Evolutionary conservation across 192 early-diverging fungal species (phyloP), one percentile per base, ranked within the genome.

Genomic region (Nowakowskiella sp.): DNA sequence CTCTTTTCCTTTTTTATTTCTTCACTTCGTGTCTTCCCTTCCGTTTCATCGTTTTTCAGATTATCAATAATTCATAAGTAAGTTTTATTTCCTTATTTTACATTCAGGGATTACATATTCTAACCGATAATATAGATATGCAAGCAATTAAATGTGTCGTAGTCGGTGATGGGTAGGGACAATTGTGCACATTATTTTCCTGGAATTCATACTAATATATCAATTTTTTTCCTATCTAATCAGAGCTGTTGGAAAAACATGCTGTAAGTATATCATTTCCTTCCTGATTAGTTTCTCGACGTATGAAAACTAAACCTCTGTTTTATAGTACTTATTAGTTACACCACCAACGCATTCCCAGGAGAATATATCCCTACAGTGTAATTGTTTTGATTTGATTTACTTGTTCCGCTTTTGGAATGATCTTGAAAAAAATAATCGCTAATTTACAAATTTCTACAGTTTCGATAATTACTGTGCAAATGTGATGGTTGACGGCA

Each of bases 331-430:
- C 71, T 98, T 51, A 98, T 98, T 71, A 84, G 80, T 71, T 98
- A 98, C 77, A 98, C 95, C 13, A 98, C 95, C 56, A 98, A 98
- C 77, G 95, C 95, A 27, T 98, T 98, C 74, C 94, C 94, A 13
- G 94, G 94, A 49, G 94, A 98, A 78, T 98, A 98, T 65, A 95
- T 98, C 64, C 94, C 94, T 47, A 98, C 94, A 49, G 94, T 98
- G 90, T 97, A 90, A 77, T 83, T 54, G 5, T 9, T 13, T 55
- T 64, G 6, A 2, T 29, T 19, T 21, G 29, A 0, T 28, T 23
- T 66, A 4, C 13, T 44, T 47, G 30, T 7, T 21, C 10, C 10
- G n/a, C 16, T 6, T 52, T 2, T 42, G 58, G 9, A n/a, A n/a
- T n/a, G n/a, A n/a, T n/a, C n/a, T n/a, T n/a, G n/a, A 16, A 43